Evolutionary conservation across 305 asterid genomes (phyloP).

Genomic region (Fraxinus greggii): DNA sequence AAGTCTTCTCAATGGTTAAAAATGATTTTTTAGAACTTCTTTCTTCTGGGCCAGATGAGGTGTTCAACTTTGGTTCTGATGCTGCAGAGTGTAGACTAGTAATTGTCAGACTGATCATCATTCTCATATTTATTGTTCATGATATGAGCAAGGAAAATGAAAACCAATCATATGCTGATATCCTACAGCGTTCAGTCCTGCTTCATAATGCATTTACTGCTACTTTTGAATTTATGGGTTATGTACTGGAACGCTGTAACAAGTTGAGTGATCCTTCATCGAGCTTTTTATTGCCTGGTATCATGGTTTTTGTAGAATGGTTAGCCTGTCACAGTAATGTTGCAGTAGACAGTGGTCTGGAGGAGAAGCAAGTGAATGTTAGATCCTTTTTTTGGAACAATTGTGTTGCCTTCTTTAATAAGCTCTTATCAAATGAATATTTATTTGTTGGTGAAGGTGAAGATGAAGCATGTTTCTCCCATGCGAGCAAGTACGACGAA

Average conservation of each 20-base stretch:
- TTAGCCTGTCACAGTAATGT: conserved; percentile 77
- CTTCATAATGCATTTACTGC: conserved; percentile 86
- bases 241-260: conserved; percentile 66
- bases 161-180: conserved; percentile 86
- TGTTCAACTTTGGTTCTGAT: conserved; percentile 68
- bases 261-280: conserved; percentile 71
- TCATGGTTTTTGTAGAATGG: conserved; percentile 93
- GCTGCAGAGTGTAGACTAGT: conserved; percentile 69
- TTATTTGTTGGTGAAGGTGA: conserved; percentile 49
- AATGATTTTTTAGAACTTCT: conserved; percentile 66
- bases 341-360: conserved; percentile 65
- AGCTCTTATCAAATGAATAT: conserved; percentile 42
- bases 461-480: conserved; percentile 73
- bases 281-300: conserved; percentile 82
- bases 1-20: conserved; percentile 64
- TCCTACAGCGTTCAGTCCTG: conserved; percentile 81
- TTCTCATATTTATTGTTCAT: conserved; percentile 77
- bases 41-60: conserved; percentile 68
- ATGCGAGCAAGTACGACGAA: conserved; percentile 83
- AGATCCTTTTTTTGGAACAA: conserved; percentile 76
- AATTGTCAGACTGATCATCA: conserved; percentile 67
- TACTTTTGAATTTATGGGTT: conserved; percentile 79
- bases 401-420: conserved; percentile 60
- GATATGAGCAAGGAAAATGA: conserved; percentile 75
- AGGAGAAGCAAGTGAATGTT: conserved; percentile 70